These are phyloP conservation scores for Lasiodiplodia theobromae DNA, from an alignment of 2,329 filamentous ascomycete genomes.

Conservation along the genomic window DNA sequence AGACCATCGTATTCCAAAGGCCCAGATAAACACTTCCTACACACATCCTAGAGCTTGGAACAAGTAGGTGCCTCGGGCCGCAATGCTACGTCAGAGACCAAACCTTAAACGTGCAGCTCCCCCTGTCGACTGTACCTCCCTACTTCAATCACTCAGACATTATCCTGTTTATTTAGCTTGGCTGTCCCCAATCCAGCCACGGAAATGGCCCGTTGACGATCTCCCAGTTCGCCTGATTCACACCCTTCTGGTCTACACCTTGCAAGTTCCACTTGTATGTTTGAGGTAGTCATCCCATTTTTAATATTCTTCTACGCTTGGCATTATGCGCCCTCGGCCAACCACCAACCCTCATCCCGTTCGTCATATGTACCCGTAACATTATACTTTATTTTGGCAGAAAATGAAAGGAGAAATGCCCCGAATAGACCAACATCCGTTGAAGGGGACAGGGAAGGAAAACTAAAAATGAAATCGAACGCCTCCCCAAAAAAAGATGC, in stretches of 20 bases:
- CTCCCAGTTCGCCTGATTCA: background rate
- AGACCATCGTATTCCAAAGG: too few relatives aligned
- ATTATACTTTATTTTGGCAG: background rate
- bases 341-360: background rate
- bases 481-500: background rate
- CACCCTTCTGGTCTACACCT: background rate
- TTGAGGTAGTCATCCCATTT: background rate
- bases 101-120: background rate
- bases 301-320: background rate
- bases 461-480: background rate
- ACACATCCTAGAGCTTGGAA: background rate
- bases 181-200: background rate
- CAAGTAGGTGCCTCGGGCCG: background rate
- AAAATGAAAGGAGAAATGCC: background rate
- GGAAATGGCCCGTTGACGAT: background rate
- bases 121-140: background rate
- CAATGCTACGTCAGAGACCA: background rate
- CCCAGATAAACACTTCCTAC: too few relatives aligned
- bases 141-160: background rate
- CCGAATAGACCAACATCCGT: background rate
- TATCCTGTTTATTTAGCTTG: background rate
- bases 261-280: background rate
- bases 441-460: background rate
- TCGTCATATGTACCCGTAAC: background rate
- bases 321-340: too few relatives aligned